Evolutionary conservation across 257 asterid species (phyloP).

Genomic region (Buddleja alternifolia): DNA sequence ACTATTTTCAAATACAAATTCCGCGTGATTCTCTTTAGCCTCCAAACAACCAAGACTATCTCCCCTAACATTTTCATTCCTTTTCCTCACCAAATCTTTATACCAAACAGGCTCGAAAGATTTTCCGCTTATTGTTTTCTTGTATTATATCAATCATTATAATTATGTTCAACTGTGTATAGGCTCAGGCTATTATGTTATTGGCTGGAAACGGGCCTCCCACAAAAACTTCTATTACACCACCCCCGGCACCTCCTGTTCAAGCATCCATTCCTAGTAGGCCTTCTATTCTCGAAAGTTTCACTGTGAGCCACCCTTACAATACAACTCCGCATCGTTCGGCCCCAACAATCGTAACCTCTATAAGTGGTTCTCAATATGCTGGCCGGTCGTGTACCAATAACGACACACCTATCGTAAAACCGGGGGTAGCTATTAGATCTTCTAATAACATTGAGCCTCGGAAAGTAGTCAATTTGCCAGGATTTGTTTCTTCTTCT

Average conservation of each 20-base stretch:
- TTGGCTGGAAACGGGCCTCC: conserved; percentile 84
- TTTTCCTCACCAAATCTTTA: too few species aligned
- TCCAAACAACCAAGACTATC: too few species aligned
- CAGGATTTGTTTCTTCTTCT: conserved; percentile 43
- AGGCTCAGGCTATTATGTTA: conserved; percentile 94
- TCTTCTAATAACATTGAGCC: conserved; percentile 46
- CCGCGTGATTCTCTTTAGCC: too few species aligned
- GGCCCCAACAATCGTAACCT: conserved; percentile 40
- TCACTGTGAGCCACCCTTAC: conserved; percentile 43
- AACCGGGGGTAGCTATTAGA: conserved; percentile 35
- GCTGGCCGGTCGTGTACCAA: conserved; percentile 34
- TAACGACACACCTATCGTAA: conserved; percentile 30
- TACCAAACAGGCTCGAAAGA: too few species aligned
- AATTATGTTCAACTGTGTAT: neutral
- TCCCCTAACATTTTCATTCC: too few species aligned
- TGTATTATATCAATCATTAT: neutral
- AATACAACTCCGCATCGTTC: conserved; percentile 32
- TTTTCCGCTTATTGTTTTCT: neutral
- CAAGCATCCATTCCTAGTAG: conserved; percentile 40
- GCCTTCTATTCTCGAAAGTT: conserved; percentile 51
- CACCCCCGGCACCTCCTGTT: conserved; percentile 51
- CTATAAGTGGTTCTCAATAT: conserved; percentile 39
- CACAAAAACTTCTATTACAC: conserved; percentile 31
- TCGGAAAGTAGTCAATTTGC: conserved; percentile 33
- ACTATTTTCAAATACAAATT: too few species aligned